Base-by-base conservation (phyloP, 129 eudicot genomes). In the Smallanthus sonchifolius region DNA sequence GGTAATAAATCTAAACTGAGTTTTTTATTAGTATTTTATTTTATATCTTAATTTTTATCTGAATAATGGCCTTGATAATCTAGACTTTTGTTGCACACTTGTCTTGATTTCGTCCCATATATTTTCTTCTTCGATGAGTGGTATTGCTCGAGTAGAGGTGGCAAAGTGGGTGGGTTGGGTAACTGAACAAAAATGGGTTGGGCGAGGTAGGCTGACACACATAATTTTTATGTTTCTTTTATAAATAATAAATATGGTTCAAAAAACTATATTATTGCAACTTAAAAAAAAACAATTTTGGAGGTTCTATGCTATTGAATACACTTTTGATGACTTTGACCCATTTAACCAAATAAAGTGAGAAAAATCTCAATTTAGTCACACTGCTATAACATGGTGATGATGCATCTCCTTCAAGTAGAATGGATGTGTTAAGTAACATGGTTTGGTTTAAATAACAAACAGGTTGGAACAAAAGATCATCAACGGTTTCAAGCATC, bases 401-500 rank as follows among this genome's bases (percentile, higher is more conserved):
- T 51, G 55, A 10, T 51, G 57, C 4, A 5, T 60, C 15, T 4
- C 15, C 11, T 66, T 19, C 0, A 44, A 44, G 14, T 44, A 44
- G 10, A 44, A 17, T 17, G 0, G 13, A 28, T 10, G 10, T 59
- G 34, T 32, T 24, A 28, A 1, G 5, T 42, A 15, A 28, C 40
- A 5, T 20, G 55, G 17, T 70, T 43, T 34, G 36, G 43, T 13
- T 20, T 42, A 10, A 75, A 66, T 61, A 28, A 13, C 14, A 34
- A 77, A 78, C 69, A 84, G 93, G 89, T 88, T 19, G 97, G 97
- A 17, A 67, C 79, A 16, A 92, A 92, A 85, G 98, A 92, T n/a
- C 98, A 92, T 79, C 98, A 86, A 77, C 92, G 98, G 20, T 92
- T 92, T 71, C 98, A 92, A 83, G 91, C 98, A 44, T 89, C 96